A percentile compares a stretch with the other conserved stretches of the same genome.
These are phyloP conservation scores for Boletus rex-veris DNA, from an alignment of 768 basidiomycete species.

Conservation along the genomic window DNA sequence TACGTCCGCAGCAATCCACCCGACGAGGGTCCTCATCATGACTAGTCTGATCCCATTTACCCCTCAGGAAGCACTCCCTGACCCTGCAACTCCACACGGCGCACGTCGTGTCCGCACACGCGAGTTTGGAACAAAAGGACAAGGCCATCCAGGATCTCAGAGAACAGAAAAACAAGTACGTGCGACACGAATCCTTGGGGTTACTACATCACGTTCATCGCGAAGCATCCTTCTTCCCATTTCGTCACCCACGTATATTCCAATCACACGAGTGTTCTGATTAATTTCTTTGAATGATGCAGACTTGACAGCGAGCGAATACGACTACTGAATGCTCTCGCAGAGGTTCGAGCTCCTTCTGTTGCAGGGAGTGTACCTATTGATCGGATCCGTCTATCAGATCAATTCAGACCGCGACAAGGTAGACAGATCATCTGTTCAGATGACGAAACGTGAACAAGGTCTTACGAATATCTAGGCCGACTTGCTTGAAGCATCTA, in stretches of 20 bases:
- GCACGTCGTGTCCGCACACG: slow-evolving; percentile 81
- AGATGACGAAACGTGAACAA: background rate
- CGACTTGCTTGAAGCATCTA: slow-evolving; percentile 63
- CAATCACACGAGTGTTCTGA: slow-evolving; percentile 15
- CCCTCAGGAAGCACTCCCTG: slow-evolving; percentile 71
- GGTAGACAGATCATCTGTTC: slow-evolving; percentile 26
- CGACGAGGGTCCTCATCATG: slow-evolving; percentile 2
- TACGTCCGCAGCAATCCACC: slow-evolving; percentile 37
- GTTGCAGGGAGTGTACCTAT: slow-evolving; percentile 2
- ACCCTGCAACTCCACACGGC: slow-evolving; percentile 84
- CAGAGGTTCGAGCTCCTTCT: slow-evolving; percentile 51
- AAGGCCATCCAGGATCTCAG: slow-evolving; percentile 77
- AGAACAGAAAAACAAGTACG: slow-evolving; percentile 83
- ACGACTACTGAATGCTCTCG: slow-evolving; percentile 61
- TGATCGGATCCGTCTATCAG: slow-evolving; percentile 35
- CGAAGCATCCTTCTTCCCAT: background rate
- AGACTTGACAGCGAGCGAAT: slow-evolving; percentile 76
- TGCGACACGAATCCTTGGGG: slow-evolving; percentile 11
- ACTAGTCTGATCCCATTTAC: slow-evolving; percentile 8
- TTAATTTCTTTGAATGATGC: slow-evolving; percentile 1
- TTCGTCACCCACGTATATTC: background rate
- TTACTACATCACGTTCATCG: background rate
- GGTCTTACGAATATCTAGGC: slow-evolving; percentile 37
- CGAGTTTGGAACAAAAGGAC: slow-evolving; percentile 71
- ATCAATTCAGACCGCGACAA: slow-evolving; percentile 83